Evolutionary conservation across 495 filamentous ascomycete species (phyloP).

Genomic region (Aspergillus coremiiformis): DNA sequence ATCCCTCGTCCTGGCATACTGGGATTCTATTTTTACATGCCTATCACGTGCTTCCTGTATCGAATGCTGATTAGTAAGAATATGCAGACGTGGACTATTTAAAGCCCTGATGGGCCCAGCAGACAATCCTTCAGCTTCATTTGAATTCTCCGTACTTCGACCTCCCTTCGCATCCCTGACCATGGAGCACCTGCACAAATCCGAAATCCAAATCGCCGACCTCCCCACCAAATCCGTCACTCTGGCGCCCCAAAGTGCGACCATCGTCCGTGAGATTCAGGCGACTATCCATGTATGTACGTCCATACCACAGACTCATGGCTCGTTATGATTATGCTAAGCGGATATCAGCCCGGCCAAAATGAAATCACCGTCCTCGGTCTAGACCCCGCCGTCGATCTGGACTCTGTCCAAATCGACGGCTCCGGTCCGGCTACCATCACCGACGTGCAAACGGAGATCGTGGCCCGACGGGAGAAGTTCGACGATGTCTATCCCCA

Average conservation of each 20-base stretch:
- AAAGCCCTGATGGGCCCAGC: too few species aligned
- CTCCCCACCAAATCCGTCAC: slow-evolving; percentile 54
- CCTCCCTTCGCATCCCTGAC: too few species aligned
- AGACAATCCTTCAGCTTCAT: too few species aligned
- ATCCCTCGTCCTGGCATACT: too few species aligned
- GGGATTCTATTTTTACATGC: too few species aligned
- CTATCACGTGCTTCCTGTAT: too few species aligned
- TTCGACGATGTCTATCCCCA: slow-evolving; percentile 51
- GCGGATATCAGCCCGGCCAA: slow-evolving; percentile 36
- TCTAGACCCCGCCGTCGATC: slow-evolving; percentile 55
- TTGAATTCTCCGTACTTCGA: too few species aligned
- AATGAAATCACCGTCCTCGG: slow-evolving; percentile 61
- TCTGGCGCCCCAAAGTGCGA: slow-evolving; percentile 53
- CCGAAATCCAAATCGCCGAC: slow-evolving; percentile 7
- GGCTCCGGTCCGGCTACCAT: slow-evolving; percentile 54
- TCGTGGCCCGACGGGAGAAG: slow-evolving; percentile 51
- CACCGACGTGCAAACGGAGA: slow-evolving; percentile 57
- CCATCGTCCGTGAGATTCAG: slow-evolving; percentile 57
- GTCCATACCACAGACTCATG: too few species aligned
- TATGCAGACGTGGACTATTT: too few species aligned
- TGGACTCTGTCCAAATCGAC: slow-evolving; percentile 64
- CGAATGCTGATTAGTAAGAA: too few species aligned
- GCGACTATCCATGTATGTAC: slow-evolving; percentile 53
- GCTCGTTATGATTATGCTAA: too few species aligned
- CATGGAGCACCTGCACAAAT: slow-evolving; percentile 5